Percentiles rank a stretch among this genome's conserved stretches.
These are phyloP conservation scores for Hylodesmum podocarpum DNA, from an alignment of 306 rosid genomes.

Conservation along the genomic window DNA sequence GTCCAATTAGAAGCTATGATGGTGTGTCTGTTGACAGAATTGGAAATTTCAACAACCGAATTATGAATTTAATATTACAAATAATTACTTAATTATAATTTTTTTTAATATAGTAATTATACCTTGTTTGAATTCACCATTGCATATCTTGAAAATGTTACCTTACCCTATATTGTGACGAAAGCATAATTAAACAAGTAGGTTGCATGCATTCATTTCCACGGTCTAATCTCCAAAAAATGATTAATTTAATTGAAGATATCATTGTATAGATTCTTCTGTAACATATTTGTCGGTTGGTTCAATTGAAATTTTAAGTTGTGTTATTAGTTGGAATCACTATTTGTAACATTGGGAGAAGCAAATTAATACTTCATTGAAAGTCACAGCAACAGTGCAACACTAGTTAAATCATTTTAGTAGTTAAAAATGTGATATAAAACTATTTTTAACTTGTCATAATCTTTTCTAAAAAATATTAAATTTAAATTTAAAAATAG, in stretches of 20 bases:
- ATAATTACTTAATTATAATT: constrained; percentile 17
- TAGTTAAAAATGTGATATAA: too few relatives aligned
- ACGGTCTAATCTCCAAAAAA: neutral
- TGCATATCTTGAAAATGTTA: neutral
- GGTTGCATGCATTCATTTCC: constrained; percentile 3
- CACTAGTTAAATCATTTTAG: too few relatives aligned
- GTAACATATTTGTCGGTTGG: neutral
- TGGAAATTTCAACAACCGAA: constrained; percentile 36
- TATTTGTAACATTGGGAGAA: too few relatives aligned
- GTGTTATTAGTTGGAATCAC: neutral
- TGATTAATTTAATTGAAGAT: neutral
- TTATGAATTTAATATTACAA: constrained; percentile 18
- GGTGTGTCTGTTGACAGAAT: constrained; percentile 11
- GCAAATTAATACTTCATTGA: too few relatives aligned
- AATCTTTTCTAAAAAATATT: too few relatives aligned
- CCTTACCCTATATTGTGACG: neutral
- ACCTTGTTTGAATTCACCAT: neutral
- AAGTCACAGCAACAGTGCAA: too few relatives aligned
- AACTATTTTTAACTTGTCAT: too few relatives aligned
- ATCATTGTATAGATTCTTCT: neutral
- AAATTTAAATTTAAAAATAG: too few relatives aligned
- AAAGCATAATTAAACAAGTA: neutral
- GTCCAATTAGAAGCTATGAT: constrained; percentile 18
- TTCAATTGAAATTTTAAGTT: neutral
- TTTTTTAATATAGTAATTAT: too few relatives aligned